Conservation (phyloP, 768 basidiomycete species). For the Phanerochaete carnosa region DNA sequence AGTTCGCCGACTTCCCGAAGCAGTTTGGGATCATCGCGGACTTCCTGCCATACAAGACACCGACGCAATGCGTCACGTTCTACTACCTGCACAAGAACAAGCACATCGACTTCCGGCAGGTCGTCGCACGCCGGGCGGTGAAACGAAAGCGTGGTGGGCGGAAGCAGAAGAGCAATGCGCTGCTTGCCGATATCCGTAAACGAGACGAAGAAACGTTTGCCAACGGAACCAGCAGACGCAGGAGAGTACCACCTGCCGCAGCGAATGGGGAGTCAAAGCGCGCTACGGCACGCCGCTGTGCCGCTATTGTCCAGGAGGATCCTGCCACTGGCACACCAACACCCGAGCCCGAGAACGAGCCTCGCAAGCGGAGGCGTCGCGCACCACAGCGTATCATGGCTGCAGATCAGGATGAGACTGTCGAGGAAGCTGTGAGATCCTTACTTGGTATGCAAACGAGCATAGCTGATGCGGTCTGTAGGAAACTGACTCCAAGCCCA, state of each 20-base stretch:
- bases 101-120: constrained; percentile 79
- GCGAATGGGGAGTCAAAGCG: constrained; percentile 7
- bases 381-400: constrained; percentile 29
- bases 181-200: constrained; percentile 77
- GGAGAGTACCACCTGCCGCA: constrained; percentile 1
- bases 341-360: constrained; percentile 56
- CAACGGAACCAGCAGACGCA: constrained; percentile 1
- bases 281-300: constrained; percentile 7
- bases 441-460: neutral
- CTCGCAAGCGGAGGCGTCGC: constrained; percentile 37
- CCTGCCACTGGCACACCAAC: constrained; percentile 55
- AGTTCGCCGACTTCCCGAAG: constrained; percentile 84
- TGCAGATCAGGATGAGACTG: constrained; percentile 30
- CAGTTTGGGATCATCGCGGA: constrained; percentile 93
- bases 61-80: constrained; percentile 85
- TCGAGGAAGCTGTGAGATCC: constrained; percentile 26
- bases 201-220: constrained; percentile 52
- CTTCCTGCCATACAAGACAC: constrained; percentile 77
- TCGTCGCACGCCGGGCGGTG: constrained; percentile 62
- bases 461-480: constrained; percentile 6
- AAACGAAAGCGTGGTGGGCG: constrained; percentile 63
- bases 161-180: constrained; percentile 78
- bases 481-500: constrained; percentile 31
- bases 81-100: constrained; percentile 96
- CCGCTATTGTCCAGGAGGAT: constrained; percentile 35